A percentile compares a stretch with the other conserved stretches of the same genome.
phyloP scores from a whole-genome alignment of 1,284 basidiomycete species.

The Rhodotorula sp. region DNA sequence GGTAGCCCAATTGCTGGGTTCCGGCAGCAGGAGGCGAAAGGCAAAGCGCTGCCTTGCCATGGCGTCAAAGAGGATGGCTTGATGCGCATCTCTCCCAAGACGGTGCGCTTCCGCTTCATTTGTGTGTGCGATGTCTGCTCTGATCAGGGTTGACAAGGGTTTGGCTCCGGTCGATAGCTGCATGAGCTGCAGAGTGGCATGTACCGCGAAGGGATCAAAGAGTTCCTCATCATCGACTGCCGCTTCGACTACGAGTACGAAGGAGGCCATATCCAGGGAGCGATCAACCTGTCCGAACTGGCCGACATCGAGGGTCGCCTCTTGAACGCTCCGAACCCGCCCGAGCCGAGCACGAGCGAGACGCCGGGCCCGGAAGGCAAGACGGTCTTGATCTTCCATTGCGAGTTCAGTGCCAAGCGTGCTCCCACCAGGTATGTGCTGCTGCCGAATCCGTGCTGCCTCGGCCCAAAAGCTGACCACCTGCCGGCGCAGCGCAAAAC shows the following conservation, averaged over 20 bases:
- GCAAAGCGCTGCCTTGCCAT: slow-evolving; percentile 91
- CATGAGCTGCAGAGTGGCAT: slow-evolving; percentile 70
- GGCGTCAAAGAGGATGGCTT: slow-evolving; percentile 90
- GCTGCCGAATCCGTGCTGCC: slow-evolving; percentile 26
- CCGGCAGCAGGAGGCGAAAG: slow-evolving; percentile 85
- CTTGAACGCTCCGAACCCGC: slow-evolving; percentile 59
- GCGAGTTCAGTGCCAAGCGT: slow-evolving; percentile 93
- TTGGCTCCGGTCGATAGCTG: slow-evolving; percentile 55
- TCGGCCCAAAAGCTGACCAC: slow-evolving; percentile 4
- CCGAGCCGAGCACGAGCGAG: slow-evolving; percentile 76
- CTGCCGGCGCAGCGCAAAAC: slow-evolving; percentile 67
- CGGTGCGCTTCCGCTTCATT: slow-evolving; percentile 57
- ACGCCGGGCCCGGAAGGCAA: slow-evolving; percentile 59
- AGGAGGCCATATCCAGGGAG: slow-evolving; percentile 88
- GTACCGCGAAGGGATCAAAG: slow-evolving; percentile 62
- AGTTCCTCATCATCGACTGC: slow-evolving; percentile 86
- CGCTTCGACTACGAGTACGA: slow-evolving; percentile 95
- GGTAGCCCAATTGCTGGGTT: slow-evolving; percentile 62
- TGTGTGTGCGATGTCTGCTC: neutral
- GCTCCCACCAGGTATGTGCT: slow-evolving; percentile 84
- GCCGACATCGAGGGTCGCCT: slow-evolving; percentile 76
- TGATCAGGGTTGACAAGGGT: neutral
- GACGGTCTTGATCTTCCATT: slow-evolving; percentile 91
- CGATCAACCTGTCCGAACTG: slow-evolving; percentile 87
- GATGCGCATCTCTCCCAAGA: slow-evolving; percentile 80